phyloP scores from a whole-genome alignment of 352 stramenopile species.

The Globisporangium polare region DNA sequence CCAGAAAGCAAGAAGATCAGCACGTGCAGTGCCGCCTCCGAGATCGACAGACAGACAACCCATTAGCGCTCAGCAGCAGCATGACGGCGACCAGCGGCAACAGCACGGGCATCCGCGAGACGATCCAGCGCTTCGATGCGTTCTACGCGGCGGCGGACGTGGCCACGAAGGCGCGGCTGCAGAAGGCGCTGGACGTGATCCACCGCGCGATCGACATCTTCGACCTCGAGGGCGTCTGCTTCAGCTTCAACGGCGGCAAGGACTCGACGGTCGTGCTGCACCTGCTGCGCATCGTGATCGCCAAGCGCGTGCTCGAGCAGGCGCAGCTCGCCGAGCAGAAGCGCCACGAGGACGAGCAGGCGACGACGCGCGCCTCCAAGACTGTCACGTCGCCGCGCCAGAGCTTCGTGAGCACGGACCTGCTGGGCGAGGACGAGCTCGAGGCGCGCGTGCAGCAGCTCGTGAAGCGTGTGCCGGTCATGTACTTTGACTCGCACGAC shows the following conservation, averaged over 20 bases:
- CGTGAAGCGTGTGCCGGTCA: slow-evolving; percentile 70
- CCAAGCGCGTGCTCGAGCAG: slow-evolving; percentile 63
- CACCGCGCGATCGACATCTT: slow-evolving; percentile 82
- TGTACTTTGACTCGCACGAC: slow-evolving; percentile 96
- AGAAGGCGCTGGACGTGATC: slow-evolving; percentile 71
- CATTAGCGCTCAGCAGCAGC: background rate
- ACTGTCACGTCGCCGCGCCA: slow-evolving; percentile 61
- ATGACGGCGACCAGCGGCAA: background rate
- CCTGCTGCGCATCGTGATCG: slow-evolving; percentile 78
- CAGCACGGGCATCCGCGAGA: slow-evolving; percentile 15
- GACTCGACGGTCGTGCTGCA: slow-evolving; percentile 91
- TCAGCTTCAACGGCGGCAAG: slow-evolving; percentile 93
- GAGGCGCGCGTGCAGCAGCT: slow-evolving; percentile 37
- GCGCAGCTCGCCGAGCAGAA: slow-evolving; percentile 15
- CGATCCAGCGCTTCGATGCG: slow-evolving; percentile 53
- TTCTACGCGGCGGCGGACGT: slow-evolving; percentile 50
- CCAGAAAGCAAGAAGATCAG: background rate
- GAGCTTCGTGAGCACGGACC: slow-evolving; percentile 44
- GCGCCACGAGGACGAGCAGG: background rate
- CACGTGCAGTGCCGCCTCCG: too few relatives aligned
- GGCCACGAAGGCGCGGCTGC: slow-evolving; percentile 41
- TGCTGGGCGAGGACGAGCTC: slow-evolving; percentile 48
- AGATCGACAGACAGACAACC: background rate
- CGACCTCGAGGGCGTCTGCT: slow-evolving; percentile 64
- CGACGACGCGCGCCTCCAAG: slow-evolving; percentile 19